Evolutionary conservation across 257 asterid genomes (phyloP), one percentile per base, ranked within the genome.

Genomic region (Scutellaria minor): DNA sequence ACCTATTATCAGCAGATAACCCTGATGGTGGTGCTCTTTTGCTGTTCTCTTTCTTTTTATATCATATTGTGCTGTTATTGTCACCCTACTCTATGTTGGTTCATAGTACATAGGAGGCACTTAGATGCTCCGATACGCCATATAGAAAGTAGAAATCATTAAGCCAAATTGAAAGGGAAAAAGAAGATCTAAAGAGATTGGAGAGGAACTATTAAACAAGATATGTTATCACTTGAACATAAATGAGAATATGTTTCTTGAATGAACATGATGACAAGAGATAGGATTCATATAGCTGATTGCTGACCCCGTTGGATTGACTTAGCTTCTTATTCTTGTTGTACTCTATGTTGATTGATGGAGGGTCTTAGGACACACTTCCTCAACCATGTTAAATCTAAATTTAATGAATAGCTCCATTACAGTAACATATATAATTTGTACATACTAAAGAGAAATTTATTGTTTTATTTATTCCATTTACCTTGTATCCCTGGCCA

Each of bases 281-380:
- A 31, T 31, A 31, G 4, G 37, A 31, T 31, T 31, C 37, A 31
- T 4, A 3, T 0, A 31, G 37, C 37, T 0, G 4, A 31, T 31
- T 31, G 37, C 37, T 0, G 5, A 31, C 37, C 37, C 37, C 37
- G 2, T 31, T 2, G 37, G 37, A 31, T 31, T 31, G 3, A 3
- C 37, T 31, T 31, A 31, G 37, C 37, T 39, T 66, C 44, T 11
- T 12, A 35, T 9, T 27, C 5, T 11, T 27, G 1, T 40, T 50
- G 18, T 54, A 53, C 45, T 44, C 60, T 56, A 24, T 24, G 8
- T 55, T 76, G 52, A 27, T 56, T 40, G 50, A 57, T 62, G 53
- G 57, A 37, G 50, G 47, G 27, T 35, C 47, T 53, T 12, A 11
- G 2, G 24, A 53, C 54, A 42, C 37, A 63, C 64, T 55, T 47